These are phyloP conservation scores for Rhododendron ovatum DNA, from an alignment of 148 eudicot genomes.

Conservation along the genomic window DNA sequence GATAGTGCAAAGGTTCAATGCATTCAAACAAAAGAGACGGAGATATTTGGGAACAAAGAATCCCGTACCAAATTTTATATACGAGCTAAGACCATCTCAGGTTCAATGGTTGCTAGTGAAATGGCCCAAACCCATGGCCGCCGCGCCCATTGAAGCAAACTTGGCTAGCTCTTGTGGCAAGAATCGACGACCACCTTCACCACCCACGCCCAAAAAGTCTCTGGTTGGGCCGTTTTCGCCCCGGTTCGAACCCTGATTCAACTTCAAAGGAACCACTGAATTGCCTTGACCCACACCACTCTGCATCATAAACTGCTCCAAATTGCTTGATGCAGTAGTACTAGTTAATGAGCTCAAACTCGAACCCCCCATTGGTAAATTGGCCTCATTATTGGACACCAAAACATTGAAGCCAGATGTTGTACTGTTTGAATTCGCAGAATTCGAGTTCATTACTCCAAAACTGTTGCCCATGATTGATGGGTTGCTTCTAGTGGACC, in stretches of 20 bases:
- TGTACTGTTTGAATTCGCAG: background rate
- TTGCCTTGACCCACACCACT: conserved; percentile 3
- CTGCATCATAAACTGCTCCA: conserved; percentile 46
- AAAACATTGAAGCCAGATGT: conserved; percentile 5
- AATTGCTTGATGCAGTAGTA: conserved; percentile 4
- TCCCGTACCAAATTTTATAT: background rate
- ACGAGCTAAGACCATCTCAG: background rate
- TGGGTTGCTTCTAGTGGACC: conserved; percentile 58
- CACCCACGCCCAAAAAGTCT: conserved; percentile 82
- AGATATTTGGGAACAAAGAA: background rate
- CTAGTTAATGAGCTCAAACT: conserved; percentile 19
- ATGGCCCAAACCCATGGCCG: conserved; percentile 59
- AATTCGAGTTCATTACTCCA: conserved; percentile 33
- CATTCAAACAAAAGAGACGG: background rate
- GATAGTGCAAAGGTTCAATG: background rate
- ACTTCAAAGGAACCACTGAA: conserved; percentile 13
- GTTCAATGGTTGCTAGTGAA: conserved; percentile 37
- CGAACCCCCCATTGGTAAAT: conserved; percentile 4
- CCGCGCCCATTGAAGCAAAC: conserved; percentile 52
- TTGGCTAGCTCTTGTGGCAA: conserved; percentile 65
- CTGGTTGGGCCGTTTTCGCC: conserved; percentile 43
- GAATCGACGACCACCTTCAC: conserved; percentile 48
- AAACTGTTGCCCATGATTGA: conserved; percentile 38
- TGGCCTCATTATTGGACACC: background rate
- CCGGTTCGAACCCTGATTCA: conserved; percentile 15